phyloP scores from a whole-genome alignment of 192 early-diverging fungal species.

The Gryganskiella cystojenkinii region DNA sequence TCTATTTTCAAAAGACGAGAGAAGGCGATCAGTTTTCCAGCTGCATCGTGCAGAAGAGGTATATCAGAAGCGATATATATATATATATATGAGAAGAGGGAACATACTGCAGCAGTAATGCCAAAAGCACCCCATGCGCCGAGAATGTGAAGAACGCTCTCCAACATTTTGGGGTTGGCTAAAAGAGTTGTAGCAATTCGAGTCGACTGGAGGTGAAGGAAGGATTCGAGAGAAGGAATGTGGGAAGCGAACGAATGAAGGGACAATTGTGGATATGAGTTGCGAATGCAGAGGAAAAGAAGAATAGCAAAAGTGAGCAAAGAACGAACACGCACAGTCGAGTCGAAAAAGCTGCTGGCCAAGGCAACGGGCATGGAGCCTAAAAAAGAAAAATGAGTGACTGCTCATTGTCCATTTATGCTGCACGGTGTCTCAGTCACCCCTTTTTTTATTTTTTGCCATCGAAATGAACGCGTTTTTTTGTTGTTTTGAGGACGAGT shows the following conservation, averaged over 20 bases:
- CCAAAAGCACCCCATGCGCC: slow-evolving; percentile 62
- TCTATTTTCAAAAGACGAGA: slow-evolving; percentile 26
- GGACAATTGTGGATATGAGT: neutral
- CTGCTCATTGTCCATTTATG: too few relatives aligned
- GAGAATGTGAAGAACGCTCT: slow-evolving; percentile 38
- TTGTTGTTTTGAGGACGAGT: too few relatives aligned
- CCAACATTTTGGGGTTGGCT: slow-evolving; percentile 6
- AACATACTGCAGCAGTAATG: slow-evolving; percentile 56
- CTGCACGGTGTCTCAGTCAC: too few relatives aligned
- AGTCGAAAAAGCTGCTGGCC: too few relatives aligned
- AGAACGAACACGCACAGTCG: neutral
- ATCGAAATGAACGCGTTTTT: too few relatives aligned
- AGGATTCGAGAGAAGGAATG: neutral
- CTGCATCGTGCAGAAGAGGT: too few relatives aligned
- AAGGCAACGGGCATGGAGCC: neutral
- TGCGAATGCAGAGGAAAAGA: neutral
- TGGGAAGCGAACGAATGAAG: neutral
- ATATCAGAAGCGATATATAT: too few relatives aligned
- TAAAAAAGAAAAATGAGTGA: neutral
- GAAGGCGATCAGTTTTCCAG: neutral
- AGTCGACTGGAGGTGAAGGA: neutral
- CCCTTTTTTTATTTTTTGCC: too few relatives aligned
- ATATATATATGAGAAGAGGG: too few relatives aligned
- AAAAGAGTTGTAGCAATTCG: neutral
- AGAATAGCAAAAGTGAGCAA: neutral